Base-by-base conservation (phyloP, 1,139 yeast genomes). In the Candida labiduridarum region DNA sequence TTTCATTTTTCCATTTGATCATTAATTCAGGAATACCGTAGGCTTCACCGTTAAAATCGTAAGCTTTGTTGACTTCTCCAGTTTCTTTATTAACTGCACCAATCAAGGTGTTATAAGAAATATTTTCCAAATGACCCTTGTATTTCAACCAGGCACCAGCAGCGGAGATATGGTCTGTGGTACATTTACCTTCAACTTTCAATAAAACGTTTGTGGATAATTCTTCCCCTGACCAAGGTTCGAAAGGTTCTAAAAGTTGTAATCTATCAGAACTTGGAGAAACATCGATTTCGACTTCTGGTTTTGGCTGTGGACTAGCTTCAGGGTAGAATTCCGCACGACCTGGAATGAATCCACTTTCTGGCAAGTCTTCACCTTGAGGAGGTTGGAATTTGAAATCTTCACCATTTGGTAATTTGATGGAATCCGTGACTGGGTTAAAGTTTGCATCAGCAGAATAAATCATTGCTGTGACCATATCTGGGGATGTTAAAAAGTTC, bases 61-160 rank as follows among this genome's bases (percentile, higher is more conserved):
- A 85, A 7, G 94, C 97, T 56, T 79, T 83, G 74, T 94, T 94
- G 44, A 91, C 97, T 71, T 91, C 96, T 52, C 97, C 97, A 35
- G 97, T 90, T 72, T 92, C 99, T 67, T 89, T 89, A 69, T 94
- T 94, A 54, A 89, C 96, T 14, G 99, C 99, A 56, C 99, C 99
- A 64, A 94, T 94, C 62, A 94, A 79, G 7, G 98, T 92, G 75
- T 94, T 94, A 75, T 94, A 82, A 12, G 97, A 89, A 59, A 94
- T 94, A 72, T 94, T 94, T 68, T 92, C 97, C 63, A 94, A 79
- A 67, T 94, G 99, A 16, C 99, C 99, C 76, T 94, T 94, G 75
- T 94, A 94, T 75, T 94, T 94, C 72, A 94, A 82, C 99, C 99
- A 94, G n/a, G 87, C 95, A 65, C 99, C 99, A 35, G 99, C 99